Evolutionary conservation across 805 yeast genomes (phyloP), one percentile per base, ranked within the genome.

Genomic region (Candida suzukii): DNA sequence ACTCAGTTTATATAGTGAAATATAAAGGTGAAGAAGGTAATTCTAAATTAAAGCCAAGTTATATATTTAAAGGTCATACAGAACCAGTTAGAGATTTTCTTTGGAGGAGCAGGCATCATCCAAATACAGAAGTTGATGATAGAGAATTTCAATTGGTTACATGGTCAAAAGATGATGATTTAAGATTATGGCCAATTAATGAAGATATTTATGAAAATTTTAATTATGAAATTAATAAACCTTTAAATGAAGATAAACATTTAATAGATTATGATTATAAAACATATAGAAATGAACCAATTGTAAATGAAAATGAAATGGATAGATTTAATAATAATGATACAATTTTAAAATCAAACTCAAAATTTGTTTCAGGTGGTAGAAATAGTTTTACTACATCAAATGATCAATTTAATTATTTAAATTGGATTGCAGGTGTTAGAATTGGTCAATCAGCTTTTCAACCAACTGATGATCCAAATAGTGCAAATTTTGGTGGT

Each of bases 351-450:
- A 28, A 35, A 13, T 35, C 36, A n/a, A 45, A 46, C 27, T 41
- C 48, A 41, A 43, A 56, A 12, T 40, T 45, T 14, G 43, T 49
- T 2, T 46, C 55, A 9, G 35, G 35, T 6, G n/a, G 44, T 29
- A 60, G 48, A 52, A 63, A 48, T 46, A 62, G 45, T 52, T 58
- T 43, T 61, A 67, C 38, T 61, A 58, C 51, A 35, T 66, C 37
- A 45, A 70, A 44, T 57, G 71, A 36, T 53, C 74, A 42, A 42
- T 70, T 55, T 54, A 79, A 82, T 50, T 95, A 87, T 54, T 64
- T 91, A 46, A 80, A 83, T 47, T 91, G 98, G 98, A 80, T 95
- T 30, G 81, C 96, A 0, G 97, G 98, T 39, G 95, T 91, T 8
- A 70, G 88, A 43, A 76, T 91, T 47, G 87, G 87, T 1, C 65